These are phyloP conservation scores for Thraustotheca clavata DNA, from an alignment of 352 stramenopile genomes.

Conservation along the genomic window DNA sequence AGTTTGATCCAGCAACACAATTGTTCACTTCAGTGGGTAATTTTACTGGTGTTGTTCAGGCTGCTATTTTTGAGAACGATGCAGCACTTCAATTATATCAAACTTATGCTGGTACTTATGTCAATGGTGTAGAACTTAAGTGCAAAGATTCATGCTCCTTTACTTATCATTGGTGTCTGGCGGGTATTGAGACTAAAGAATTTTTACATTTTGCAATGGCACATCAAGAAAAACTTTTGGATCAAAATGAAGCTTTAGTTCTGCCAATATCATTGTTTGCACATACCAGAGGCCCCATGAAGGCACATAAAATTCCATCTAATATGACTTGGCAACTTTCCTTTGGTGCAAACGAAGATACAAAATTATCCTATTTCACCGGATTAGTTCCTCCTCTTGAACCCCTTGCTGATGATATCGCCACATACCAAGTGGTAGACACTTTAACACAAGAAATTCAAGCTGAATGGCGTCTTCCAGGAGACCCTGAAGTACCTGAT, in stretches of 20 bases:
- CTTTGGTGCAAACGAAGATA: constrained; percentile 37
- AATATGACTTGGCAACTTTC: constrained; percentile 45
- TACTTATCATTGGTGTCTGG: too few relatives aligned
- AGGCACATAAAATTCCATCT: constrained; percentile 42
- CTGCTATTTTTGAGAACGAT: constrained; percentile 44
- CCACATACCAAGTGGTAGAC: not conserved
- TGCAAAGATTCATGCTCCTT: constrained; percentile 28
- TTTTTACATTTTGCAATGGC: constrained; percentile 65
- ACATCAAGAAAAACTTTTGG: constrained; percentile 48
- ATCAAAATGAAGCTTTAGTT: constrained; percentile 28
- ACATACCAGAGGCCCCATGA: constrained; percentile 61
- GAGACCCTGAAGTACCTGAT: too few relatives aligned
- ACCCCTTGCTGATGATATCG: not conserved
- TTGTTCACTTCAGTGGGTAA: constrained; percentile 33
- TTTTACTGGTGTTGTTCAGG: constrained; percentile 62
- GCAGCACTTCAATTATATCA: constrained; percentile 42
- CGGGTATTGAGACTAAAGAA: too few relatives aligned
- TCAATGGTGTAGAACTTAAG: constrained; percentile 24
- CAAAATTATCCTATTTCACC: not conserved
- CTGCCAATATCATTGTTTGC: constrained; percentile 47
- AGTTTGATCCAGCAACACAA: constrained; percentile 37
- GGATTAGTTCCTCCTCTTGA: not conserved
- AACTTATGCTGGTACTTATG: constrained; percentile 43
- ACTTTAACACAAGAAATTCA: not conserved
- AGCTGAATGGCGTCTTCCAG: not conserved